Conservation (phyloP, 768 basidiomycete genomes). For the Sutorius australiensis region DNA sequence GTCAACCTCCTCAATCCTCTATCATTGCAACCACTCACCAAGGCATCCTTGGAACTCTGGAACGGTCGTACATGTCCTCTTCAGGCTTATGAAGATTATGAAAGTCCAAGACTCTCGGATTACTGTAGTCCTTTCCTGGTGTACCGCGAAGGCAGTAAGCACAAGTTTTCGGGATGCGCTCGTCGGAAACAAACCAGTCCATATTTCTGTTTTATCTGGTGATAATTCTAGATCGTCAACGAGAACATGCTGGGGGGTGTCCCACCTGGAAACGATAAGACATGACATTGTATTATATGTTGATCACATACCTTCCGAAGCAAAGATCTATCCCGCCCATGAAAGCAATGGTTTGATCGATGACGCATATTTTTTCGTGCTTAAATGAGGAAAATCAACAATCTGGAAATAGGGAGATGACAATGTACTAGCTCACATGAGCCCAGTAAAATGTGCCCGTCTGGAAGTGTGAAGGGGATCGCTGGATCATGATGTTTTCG, state of each 20-base stretch:
- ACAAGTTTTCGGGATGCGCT: background rate
- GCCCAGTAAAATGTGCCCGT: constrained; percentile 99
- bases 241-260: constrained; percentile 90
- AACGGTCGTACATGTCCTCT: constrained; percentile 93
- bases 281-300: background rate
- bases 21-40: constrained; percentile 53
- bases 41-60: constrained; percentile 90
- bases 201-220: constrained; percentile 64
- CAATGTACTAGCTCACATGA: constrained; percentile 56
- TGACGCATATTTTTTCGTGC: constrained; percentile 98
- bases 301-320: constrained; percentile 63
- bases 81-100: constrained; percentile 82
- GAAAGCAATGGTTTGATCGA: constrained; percentile 96
- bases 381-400: constrained; percentile 26
- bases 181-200: constrained; percentile 62
- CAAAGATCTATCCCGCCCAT: constrained; percentile 97
- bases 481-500: constrained; percentile 92
- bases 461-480: constrained; percentile 96
- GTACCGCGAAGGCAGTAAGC: background rate
- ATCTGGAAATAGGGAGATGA: background rate
- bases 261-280: constrained; percentile 60
- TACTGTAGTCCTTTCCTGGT: constrained; percentile 91
- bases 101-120: constrained; percentile 85
- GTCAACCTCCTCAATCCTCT: background rate
- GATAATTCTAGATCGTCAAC: constrained; percentile 75